phyloP scores from a whole-genome alignment of 305 asterid genomes.

The Coffea humblotiana region DNA sequence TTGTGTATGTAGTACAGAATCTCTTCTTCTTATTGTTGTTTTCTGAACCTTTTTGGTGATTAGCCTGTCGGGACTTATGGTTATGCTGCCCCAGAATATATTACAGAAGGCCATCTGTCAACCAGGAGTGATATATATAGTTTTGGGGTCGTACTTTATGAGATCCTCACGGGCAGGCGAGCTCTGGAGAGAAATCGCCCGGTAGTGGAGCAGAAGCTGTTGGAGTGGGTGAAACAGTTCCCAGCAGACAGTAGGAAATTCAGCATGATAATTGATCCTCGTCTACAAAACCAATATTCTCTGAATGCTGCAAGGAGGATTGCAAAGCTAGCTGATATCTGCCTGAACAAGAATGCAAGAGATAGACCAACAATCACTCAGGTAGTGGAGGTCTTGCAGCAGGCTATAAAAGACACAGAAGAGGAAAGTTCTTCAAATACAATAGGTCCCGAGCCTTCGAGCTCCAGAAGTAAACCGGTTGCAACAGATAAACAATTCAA shows the following conservation, averaged over 20 bases:
- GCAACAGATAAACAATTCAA: conserved; percentile 22
- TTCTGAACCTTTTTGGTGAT: conserved; percentile 12
- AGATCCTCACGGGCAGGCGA: conserved; percentile 78
- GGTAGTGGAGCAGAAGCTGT: conserved; percentile 61
- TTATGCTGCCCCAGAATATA: conserved; percentile 93
- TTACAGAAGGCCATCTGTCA: conserved; percentile 75
- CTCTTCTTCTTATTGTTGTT: neutral
- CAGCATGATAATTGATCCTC: conserved; percentile 65
- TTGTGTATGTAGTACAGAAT: neutral
- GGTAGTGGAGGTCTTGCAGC: conserved; percentile 62
- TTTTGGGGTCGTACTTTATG: conserved; percentile 89
- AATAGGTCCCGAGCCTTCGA: conserved; percentile 19
- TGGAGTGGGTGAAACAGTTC: conserved; percentile 81
- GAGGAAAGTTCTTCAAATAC: conserved; percentile 26
- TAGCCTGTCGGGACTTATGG: conserved; percentile 94
- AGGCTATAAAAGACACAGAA: conserved; percentile 61
- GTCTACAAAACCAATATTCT: conserved; percentile 63
- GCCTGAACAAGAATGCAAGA: conserved; percentile 61
- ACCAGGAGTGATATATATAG: conserved; percentile 88
- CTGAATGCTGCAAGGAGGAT: conserved; percentile 56
- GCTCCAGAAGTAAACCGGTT: conserved; percentile 22
- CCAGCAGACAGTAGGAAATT: conserved; percentile 66
- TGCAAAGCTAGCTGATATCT: conserved; percentile 74
- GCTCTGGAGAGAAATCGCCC: conserved; percentile 74
- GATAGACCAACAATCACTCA: conserved; percentile 74